phyloP scores from a whole-genome alignment of 805 yeast species.

The Tanozyma kutaoensis region DNA sequence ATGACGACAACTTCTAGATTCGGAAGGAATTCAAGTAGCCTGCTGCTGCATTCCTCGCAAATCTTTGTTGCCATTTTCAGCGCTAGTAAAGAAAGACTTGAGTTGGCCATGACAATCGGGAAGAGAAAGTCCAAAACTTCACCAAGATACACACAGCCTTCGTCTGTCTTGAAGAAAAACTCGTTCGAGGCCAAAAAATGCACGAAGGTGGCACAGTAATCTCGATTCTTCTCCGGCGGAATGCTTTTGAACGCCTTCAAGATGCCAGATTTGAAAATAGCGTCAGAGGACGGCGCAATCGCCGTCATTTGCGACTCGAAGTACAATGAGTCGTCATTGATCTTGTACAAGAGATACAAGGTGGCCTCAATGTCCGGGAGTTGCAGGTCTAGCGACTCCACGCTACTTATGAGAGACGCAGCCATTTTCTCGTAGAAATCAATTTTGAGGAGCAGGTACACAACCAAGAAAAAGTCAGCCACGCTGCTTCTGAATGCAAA shows the following conservation, averaged over 20 bases:
- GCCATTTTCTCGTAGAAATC: conserved; percentile 34
- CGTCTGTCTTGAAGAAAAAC: conserved; percentile 38
- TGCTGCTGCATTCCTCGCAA: conserved; percentile 38
- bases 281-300: conserved; percentile 13
- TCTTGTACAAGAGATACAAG: conserved; percentile 40
- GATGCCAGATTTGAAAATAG: conserved; percentile 11
- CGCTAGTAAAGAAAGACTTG: conserved; percentile 28
- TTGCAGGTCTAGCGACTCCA: conserved; percentile 1
- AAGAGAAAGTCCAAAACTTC: conserved; percentile 45
- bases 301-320: conserved; percentile 12
- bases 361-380: conserved; percentile 42
- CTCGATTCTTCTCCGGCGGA: conserved; percentile 2
- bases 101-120: conserved; percentile 19
- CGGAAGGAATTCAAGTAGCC: conserved; percentile 28
- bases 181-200: conserved; percentile 38
- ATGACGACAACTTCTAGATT: conserved; percentile 33
- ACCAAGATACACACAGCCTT: conserved; percentile 33
- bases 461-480: conserved; percentile 61
- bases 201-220: conserved; percentile 10
- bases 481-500: conserved; percentile 57
- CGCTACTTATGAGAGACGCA: conserved; percentile 12
- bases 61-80: conserved; percentile 44
- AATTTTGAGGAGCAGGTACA: conserved; percentile 52
- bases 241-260: conserved; percentile 8
- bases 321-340: conserved; percentile 39